phyloP scores from a whole-genome alignment of 116 monocot species.

The Trichopus zeylanicus region DNA sequence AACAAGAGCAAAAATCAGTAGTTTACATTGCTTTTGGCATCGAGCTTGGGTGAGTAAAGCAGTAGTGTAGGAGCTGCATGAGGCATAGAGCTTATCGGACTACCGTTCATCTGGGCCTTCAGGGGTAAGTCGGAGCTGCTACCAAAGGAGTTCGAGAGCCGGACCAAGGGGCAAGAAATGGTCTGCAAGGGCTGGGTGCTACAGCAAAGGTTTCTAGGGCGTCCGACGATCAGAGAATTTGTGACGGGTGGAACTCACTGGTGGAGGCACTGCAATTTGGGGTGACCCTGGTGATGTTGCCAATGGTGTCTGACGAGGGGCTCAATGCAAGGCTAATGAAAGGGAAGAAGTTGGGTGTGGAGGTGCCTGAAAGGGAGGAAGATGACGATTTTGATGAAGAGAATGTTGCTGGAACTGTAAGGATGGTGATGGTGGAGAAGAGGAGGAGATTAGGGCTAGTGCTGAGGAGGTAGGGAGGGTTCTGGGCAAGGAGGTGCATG shows the following conservation, averaged over 20 bases:
- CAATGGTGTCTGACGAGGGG: not conserved
- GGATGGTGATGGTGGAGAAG: not conserved
- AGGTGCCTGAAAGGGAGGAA: not conserved
- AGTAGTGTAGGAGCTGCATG: no score
- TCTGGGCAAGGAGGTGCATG: not conserved
- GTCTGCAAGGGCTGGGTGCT: not conserved
- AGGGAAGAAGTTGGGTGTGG: not conserved
- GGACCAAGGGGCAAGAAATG: not conserved
- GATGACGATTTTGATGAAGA: not conserved
- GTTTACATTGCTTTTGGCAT: no score
- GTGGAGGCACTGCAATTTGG: not conserved
- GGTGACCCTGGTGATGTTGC: not conserved
- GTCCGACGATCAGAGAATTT: not conserved
- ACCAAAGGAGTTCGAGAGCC: not conserved
- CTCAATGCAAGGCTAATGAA: not conserved
- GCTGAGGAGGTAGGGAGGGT: not conserved
- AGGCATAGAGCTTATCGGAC: no score
- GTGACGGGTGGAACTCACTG: not conserved
- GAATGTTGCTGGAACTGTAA: not conserved
- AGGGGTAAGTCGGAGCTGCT: not conserved
- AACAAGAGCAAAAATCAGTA: no score
- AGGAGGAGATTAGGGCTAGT: not conserved
- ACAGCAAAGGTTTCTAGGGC: not conserved
- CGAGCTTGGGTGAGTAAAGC: no score
- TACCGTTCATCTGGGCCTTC: not conserved